phyloP scores from a whole-genome alignment of 768 basidiomycete species.

The Amanita rimosa region DNA sequence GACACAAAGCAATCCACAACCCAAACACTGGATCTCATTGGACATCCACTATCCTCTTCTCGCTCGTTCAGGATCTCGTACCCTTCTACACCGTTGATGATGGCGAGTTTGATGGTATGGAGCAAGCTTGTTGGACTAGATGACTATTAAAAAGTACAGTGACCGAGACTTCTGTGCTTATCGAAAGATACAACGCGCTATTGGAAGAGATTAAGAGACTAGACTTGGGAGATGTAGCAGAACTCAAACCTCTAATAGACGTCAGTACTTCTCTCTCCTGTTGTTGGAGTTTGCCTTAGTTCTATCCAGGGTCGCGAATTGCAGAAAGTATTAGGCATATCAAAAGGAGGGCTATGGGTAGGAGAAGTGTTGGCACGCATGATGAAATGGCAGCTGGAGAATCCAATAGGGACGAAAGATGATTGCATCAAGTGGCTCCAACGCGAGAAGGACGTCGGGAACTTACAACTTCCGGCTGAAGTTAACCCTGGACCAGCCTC shows the following conservation, averaged over 20 bases:
- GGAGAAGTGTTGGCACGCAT: constrained; percentile 52
- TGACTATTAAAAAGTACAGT: constrained; percentile 18
- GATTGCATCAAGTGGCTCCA: constrained; percentile 64
- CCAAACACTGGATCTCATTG: constrained; percentile 51
- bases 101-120: constrained; percentile 34
- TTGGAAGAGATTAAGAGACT: constrained; percentile 48
- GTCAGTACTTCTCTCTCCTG: constrained; percentile 31
- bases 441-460: constrained; percentile 37
- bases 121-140: background rate
- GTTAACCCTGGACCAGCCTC: constrained; percentile 17
- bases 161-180: constrained; percentile 31
- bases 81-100: constrained; percentile 32
- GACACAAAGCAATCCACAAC: constrained; percentile 59
- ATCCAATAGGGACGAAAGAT: constrained; percentile 56
- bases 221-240: constrained; percentile 44
- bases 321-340: constrained; percentile 34
- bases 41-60: constrained; percentile 64
- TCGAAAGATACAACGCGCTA: constrained; percentile 59
- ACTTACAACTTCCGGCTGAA: constrained; percentile 20
- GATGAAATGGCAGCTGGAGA: constrained; percentile 76
- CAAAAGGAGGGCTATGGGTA: constrained; percentile 62
- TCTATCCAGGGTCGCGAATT: constrained; percentile 60
- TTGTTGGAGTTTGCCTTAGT: background rate
- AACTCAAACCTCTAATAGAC: constrained; percentile 66
- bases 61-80: constrained; percentile 61